phyloP scores from a whole-genome alignment of 768 basidiomycete species.

The Sarcodon aspratus region DNA sequence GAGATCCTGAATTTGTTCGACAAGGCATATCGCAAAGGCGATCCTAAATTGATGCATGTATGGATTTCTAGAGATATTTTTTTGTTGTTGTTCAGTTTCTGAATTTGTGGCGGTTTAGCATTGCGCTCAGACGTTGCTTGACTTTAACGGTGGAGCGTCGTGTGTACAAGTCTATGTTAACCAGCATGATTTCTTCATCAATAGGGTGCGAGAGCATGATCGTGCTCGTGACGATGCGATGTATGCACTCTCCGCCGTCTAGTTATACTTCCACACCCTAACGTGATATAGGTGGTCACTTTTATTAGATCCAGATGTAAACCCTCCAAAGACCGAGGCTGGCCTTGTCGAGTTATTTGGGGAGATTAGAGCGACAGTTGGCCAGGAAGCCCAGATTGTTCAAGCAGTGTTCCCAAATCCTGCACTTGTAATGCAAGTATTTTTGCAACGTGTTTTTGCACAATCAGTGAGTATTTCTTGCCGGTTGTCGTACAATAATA shows the following conservation, averaged over 20 bases:
- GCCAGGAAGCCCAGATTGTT: slow-evolving; percentile 94
- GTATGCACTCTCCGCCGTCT: slow-evolving; percentile 22
- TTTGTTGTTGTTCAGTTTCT: not conserved
- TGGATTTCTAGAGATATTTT: slow-evolving; percentile 16
- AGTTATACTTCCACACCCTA: not conserved
- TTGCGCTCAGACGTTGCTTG: slow-evolving; percentile 90
- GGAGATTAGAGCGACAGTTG: slow-evolving; percentile 86
- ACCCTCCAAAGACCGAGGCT: slow-evolving; percentile 66
- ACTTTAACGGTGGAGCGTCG: slow-evolving; percentile 95
- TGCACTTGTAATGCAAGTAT: slow-evolving; percentile 93
- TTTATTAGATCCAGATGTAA: slow-evolving; percentile 70
- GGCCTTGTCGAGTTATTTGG: slow-evolving; percentile 71
- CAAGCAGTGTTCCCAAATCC: slow-evolving; percentile 98
- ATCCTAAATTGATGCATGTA: slow-evolving; percentile 99
- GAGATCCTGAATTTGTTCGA: slow-evolving; percentile 97
- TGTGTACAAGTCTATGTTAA: slow-evolving; percentile 99
- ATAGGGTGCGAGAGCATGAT: slow-evolving; percentile 63
- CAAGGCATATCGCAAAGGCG: slow-evolving; percentile 89
- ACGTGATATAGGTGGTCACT: slow-evolving; percentile 55
- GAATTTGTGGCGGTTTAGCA: slow-evolving; percentile 49
- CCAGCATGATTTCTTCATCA: slow-evolving; percentile 99
- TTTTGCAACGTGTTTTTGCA: slow-evolving; percentile 93
- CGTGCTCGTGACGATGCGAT: slow-evolving; percentile 43
- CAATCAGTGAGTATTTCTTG: slow-evolving; percentile 62
- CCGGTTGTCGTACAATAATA: not conserved